Base-by-base conservation (phyloP, 169 alveolate genomes). In the Plasmodium berghei region DNA sequence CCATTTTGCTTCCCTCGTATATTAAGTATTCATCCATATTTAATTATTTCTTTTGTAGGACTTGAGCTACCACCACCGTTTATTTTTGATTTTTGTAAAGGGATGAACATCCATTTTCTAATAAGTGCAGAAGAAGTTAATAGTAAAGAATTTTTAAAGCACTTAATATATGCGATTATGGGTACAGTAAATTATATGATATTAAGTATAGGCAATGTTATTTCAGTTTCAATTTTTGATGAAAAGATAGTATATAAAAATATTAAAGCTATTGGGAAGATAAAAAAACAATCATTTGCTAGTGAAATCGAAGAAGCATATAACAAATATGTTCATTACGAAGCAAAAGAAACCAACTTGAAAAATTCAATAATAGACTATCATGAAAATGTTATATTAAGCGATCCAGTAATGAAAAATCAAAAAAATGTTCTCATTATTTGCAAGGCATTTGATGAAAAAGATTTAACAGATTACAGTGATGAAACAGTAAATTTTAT, bases 71-170 rank as follows among this genome's bases (percentile, higher is more conserved):
- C 55, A 10, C 10, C 9, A 1, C 28, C 8, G 14, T 49, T 49
- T 10, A 9, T 48, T 28, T n/a, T 8, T 1, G 89, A 75, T 55
- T 58, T 22, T 42, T 75, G 89, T 45, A 28, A 28, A 4, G 77
- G 73, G 14, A 56, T 75, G 89, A 75, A 62, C 18, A 14, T 75
- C 0, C 89, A 75, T 58, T 52, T 63, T 67, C 89, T 75, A n/a
- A 55, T 75, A 2, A 75, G 89, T 63, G 28, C 89, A 48, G 89
- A 75, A 63, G 26, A 22, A 20, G n/a, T 34, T 12, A 14, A 63
- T 42, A 2, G 5, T 75, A 1, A 9, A 5, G 0, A 9, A 5
- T 75, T 26, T 75, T 3, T 22, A 42, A 28, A 16, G 8, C 26
- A 63, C 12, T n/a, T 75, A 22, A 18, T 22, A 16, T 55, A 20